Evolutionary conservation across 2,329 filamentous ascomycete species (phyloP), one percentile per base, ranked within the genome.

Genomic region (Fusarium sp.): DNA sequence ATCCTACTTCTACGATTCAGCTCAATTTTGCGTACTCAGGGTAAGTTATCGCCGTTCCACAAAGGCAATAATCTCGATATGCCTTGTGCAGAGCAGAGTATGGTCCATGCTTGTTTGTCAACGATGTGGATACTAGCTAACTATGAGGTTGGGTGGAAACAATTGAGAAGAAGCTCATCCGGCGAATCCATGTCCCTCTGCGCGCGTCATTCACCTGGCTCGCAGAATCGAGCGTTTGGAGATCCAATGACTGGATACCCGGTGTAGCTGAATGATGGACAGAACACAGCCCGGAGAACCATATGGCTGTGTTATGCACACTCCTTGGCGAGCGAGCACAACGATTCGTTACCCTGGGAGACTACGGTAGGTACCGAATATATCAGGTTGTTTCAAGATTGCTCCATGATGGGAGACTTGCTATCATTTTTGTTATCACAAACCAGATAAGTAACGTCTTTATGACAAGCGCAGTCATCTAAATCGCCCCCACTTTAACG

Each of bases 301-400:
- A 64, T 55, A 55, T 47, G 48, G 30, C 32, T 30, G 36, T 50
- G 40, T 61, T 67, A 66, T 60, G 52, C 48, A 59, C 67, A 71
- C 67, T 19, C 69, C 69, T 54, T 67, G 26, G 28, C 23, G 17
- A 44, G 36, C 17, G 15, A 34, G 20, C 32, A 34, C 48, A 30
- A 62, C 19, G 30, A 46, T 43, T 63, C 57, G 57, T 24, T 47
- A 39, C 46, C 32, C 30, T 51, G 28, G 36, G 24, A 23, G 36
- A 45, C 45, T 63, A 53, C 28, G 34, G 42, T 52, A 54, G 57
- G 24, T 61, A 28, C 39, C 24, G 39, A n/a, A 36, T 26, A 56
- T 24, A 38, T 52, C 61, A 28, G 34, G 12, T 28, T 43, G 46
- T 64, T 59, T 52, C 36, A 44, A 64, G 23, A 61, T 11, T 32